phyloP scores from a whole-genome alignment of 1,139 yeast genomes.

The Suhomyces choctaworum region DNA sequence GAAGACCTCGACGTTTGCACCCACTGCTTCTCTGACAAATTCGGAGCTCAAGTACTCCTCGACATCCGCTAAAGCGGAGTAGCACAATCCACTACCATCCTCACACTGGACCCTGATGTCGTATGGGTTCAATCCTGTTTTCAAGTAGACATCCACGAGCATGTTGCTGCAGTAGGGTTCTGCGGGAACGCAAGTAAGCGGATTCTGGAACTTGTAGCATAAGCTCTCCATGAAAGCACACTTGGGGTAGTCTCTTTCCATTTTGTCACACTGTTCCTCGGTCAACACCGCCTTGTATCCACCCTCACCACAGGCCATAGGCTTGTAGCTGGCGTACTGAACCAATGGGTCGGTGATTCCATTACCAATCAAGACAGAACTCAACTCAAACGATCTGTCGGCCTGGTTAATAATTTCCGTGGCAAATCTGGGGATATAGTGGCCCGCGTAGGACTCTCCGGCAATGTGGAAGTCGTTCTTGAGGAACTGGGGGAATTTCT shows the following conservation, averaged over 20 bases:
- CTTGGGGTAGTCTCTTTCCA: slow-evolving; percentile 53
- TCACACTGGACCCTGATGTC: slow-evolving; percentile 66
- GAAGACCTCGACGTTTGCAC: slow-evolving; percentile 57
- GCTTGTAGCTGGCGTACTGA: slow-evolving; percentile 69
- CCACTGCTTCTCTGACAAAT: slow-evolving; percentile 60
- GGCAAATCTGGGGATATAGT: slow-evolving; percentile 80
- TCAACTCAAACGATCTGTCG: slow-evolving; percentile 65
- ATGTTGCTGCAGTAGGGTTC: slow-evolving; percentile 37
- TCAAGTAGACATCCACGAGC: slow-evolving; percentile 52
- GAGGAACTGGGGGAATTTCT: slow-evolving; percentile 65
- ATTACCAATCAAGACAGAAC: slow-evolving; percentile 77
- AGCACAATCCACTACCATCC: slow-evolving; percentile 53
- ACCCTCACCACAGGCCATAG: slow-evolving; percentile 85
- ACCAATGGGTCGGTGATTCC: slow-evolving; percentile 77
- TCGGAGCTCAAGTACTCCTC: slow-evolving; percentile 61
- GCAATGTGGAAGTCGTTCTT: slow-evolving; percentile 73
- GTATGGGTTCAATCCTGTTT: slow-evolving; percentile 66
- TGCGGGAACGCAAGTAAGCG: slow-evolving; percentile 57
- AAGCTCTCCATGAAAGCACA: slow-evolving; percentile 53
- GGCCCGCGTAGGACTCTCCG: slow-evolving; percentile 90
- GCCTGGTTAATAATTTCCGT: slow-evolving; percentile 66
- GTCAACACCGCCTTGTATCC: slow-evolving; percentile 68
- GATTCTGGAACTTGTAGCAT: slow-evolving; percentile 53
- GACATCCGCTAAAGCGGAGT: slow-evolving; percentile 54
- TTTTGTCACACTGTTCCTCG: slow-evolving; percentile 58